phyloP scores from a whole-genome alignment of 73 alveolate species.

The Paramecium pentaurelia region DNA sequence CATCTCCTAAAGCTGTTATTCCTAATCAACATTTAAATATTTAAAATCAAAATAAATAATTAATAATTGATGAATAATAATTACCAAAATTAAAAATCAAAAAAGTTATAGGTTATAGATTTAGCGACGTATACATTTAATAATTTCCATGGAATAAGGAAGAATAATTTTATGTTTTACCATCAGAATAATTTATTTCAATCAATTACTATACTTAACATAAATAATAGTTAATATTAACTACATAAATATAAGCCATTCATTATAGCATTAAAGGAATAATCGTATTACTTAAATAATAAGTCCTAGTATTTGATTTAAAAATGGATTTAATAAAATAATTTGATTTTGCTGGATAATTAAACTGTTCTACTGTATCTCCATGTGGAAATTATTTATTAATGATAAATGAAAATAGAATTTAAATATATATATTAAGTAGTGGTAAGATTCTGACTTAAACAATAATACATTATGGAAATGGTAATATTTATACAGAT shows the following conservation, averaged over 20 bases:
- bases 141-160: constrained; percentile 30
- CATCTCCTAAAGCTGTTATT: background rate
- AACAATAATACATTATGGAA: background rate
- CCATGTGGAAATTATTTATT: constrained; percentile 17
- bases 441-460: constrained; percentile 25
- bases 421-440: background rate
- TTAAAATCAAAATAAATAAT: background rate
- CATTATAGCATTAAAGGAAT: constrained; percentile 1
- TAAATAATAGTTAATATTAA: background rate
- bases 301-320: background rate
- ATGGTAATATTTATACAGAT: background rate
- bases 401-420: background rate
- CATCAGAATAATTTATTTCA: background rate
- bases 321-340: constrained; percentile 6
- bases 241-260: background rate
- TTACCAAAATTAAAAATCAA: constrained; percentile 12
- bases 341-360: background rate
- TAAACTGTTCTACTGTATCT: background rate
- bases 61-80: constrained; percentile 2
- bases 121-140: background rate
- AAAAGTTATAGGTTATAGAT: background rate
- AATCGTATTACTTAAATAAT: background rate
- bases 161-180: constrained; percentile 11
- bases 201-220: background rate
- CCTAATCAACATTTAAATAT: background rate